Evolutionary conservation across 306 rosid species (phyloP).

Genomic region (Sicyos edulis): DNA sequence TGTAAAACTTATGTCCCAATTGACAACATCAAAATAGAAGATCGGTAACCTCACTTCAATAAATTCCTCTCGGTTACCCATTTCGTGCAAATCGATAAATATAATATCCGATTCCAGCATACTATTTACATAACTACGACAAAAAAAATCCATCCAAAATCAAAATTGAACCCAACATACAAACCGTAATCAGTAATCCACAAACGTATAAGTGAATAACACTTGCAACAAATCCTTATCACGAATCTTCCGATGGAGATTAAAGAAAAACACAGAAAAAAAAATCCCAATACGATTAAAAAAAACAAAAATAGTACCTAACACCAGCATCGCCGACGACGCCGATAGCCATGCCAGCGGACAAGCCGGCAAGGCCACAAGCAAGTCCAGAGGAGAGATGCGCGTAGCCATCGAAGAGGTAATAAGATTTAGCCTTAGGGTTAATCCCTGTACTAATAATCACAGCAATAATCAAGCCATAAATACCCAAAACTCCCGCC

Average conservation of each 20-base stretch:
- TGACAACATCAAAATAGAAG: background rate
- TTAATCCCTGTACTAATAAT: constrained; percentile 57
- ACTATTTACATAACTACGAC: too few relatives aligned
- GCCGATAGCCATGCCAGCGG: constrained; percentile 63
- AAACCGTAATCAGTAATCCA: background rate
- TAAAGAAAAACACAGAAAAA: background rate
- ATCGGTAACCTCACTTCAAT: background rate
- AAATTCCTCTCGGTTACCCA: too few relatives aligned
- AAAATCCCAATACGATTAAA: too few relatives aligned
- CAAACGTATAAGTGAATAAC: background rate
- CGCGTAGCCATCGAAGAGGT: constrained; percentile 57
- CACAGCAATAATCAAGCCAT: constrained; percentile 53
- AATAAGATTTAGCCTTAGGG: constrained; percentile 58
- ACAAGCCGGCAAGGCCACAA: constrained; percentile 57
- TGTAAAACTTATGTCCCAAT: background rate
- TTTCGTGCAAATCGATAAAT: too few relatives aligned
- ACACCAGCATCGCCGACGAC: constrained; percentile 64
- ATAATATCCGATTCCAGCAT: too few relatives aligned
- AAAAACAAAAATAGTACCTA: constrained; percentile 26
- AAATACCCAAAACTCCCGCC: constrained; percentile 61
- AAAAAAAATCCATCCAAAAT: background rate
- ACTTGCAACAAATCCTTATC: background rate
- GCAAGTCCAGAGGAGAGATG: constrained; percentile 60
- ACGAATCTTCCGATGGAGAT: too few relatives aligned
- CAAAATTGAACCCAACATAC: background rate